Base-by-base conservation (phyloP, 768 basidiomycete genomes). In the Strobilomyces confusus region DNA sequence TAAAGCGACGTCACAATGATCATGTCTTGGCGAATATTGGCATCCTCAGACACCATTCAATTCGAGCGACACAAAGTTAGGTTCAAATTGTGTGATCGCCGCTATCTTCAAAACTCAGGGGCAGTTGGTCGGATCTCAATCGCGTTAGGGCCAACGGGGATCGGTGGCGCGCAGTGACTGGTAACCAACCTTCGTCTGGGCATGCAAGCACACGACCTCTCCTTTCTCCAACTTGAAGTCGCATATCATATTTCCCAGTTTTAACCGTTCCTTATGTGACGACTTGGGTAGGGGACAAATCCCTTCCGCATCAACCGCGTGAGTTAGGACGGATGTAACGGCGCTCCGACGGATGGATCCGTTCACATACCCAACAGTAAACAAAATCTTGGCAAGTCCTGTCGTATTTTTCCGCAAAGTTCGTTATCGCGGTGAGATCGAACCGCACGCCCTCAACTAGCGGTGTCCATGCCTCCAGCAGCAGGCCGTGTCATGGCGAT, bases 211-310 rank as follows among this genome's bases (percentile, higher is more conserved):
- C 1, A 52, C 58, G 52, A 89, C 73, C 44, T 85, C 84, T 6
- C 75, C 72, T 15, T 69, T 58, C 9, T 70, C 65, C 4, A 89
- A 72, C 50, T 77, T 75, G 55, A 88, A 89, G 60, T 85, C 80
- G 58, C 78, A 91, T 4, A 90, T n/a, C n/a, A n/a, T n/a, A n/a
- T n/a, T n/a, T n/a, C n/a, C n/a, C n/a, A n/a, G n/a, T n/a, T n/a
- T n/a, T n/a, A n/a, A n/a, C n/a, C 86, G 74, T 2, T 68, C 51
- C 23, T 75, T 72, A 0, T 74, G 79, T 14, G 75, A 73, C 5
- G 84, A 83, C 66, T 89, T 89, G 5, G 87, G 86, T 0, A 89
- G 70, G 84, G 82, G 29, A 86, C 72, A 59, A 75, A 87, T 25
- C 47, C 51, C 64, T 58, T 42, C 29, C 43, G 17, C n/a, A 17